A percentile compares a stretch with the other conserved stretches of the same genome.
Evolutionary conservation across 495 filamentous ascomycete genomes (phyloP).

Genomic region (Penicillium atrosanguineum): DNA sequence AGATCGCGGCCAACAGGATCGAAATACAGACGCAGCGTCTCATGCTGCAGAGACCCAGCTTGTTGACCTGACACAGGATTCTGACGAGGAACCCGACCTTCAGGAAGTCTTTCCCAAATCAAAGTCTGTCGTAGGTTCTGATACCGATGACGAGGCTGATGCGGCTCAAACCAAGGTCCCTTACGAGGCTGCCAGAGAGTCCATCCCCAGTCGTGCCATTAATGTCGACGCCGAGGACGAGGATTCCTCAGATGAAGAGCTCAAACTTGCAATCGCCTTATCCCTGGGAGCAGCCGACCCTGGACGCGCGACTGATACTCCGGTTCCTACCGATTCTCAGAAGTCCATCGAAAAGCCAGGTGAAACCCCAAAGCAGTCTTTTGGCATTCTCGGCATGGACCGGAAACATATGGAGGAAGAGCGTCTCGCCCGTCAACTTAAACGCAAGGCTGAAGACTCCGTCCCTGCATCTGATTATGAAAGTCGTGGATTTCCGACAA

Average conservation of each 20-base stretch:
- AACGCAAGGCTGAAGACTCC: slow-evolving; percentile 39
- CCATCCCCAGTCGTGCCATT: too few relatives aligned
- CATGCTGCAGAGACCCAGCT: slow-evolving; percentile 5
- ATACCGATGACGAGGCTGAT: slow-evolving; percentile 27
- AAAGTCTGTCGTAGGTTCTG: slow-evolving; percentile 34
- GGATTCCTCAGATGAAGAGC: slow-evolving; percentile 40
- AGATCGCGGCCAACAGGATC: neutral
- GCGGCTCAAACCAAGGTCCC: too few relatives aligned
- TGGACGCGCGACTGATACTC: neutral
- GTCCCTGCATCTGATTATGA: neutral
- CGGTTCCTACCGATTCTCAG: neutral
- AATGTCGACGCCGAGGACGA: slow-evolving; percentile 1
- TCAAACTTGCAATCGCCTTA: slow-evolving; percentile 52
- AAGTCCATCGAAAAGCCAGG: neutral
- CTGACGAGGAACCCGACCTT: slow-evolving; percentile 30
- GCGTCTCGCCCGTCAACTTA: slow-evolving; percentile 64
- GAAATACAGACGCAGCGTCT: neutral
- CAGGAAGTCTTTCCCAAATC: slow-evolving; percentile 32
- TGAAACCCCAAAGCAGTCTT: neutral
- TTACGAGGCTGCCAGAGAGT: too few relatives aligned
- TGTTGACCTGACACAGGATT: slow-evolving; percentile 41
- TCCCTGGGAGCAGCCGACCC: slow-evolving; percentile 32
- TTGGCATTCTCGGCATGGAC: slow-evolving; percentile 55
- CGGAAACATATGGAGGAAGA: slow-evolving; percentile 86
- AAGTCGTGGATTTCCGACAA: neutral